Conservation (phyloP, 2,329 filamentous ascomycete genomes). For the Orbilia quercus region DNA sequence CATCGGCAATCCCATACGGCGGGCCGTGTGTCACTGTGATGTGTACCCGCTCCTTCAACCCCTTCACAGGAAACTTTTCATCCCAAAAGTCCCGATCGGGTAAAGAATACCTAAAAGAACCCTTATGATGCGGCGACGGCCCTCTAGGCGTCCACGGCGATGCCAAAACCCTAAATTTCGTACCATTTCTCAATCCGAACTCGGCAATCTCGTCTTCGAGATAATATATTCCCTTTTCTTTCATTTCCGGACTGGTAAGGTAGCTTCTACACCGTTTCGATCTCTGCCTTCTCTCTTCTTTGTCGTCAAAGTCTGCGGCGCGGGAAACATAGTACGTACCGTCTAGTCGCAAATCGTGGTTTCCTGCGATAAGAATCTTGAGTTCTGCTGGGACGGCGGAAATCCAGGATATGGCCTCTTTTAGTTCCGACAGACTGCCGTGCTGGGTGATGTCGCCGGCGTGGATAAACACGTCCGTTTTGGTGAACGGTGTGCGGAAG, state of each 20-base stretch:
- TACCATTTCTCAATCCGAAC: slow-evolving; percentile 68
- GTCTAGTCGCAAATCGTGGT: slow-evolving; percentile 80
- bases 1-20: slow-evolving; percentile 71
- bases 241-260: slow-evolving; percentile 62
- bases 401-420: slow-evolving; percentile 74
- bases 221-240: slow-evolving; percentile 71
- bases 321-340: slow-evolving; percentile 69
- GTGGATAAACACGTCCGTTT: slow-evolving; percentile 79
- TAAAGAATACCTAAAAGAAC: slow-evolving; percentile 31
- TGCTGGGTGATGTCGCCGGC: slow-evolving; percentile 81
- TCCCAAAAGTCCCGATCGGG: slow-evolving; percentile 5
- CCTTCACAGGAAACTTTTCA: slow-evolving; percentile 11
- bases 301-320: slow-evolving; percentile 66
- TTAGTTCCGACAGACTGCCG: slow-evolving; percentile 70
- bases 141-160: slow-evolving; percentile 40
- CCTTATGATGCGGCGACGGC: slow-evolving; percentile 30
- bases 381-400: slow-evolving; percentile 74
- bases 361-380: slow-evolving; percentile 69
- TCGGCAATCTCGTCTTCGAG: slow-evolving; percentile 70
- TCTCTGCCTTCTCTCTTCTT: not conserved
- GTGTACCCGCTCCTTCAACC: slow-evolving; percentile 63
- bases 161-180: slow-evolving; percentile 69
- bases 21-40: slow-evolving; percentile 79
- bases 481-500: slow-evolving; percentile 66
- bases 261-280: slow-evolving; percentile 68